phyloP scores from a whole-genome alignment of 228 moss, liverwort and hornwort species.

The Sphagnum fallax region DNA sequence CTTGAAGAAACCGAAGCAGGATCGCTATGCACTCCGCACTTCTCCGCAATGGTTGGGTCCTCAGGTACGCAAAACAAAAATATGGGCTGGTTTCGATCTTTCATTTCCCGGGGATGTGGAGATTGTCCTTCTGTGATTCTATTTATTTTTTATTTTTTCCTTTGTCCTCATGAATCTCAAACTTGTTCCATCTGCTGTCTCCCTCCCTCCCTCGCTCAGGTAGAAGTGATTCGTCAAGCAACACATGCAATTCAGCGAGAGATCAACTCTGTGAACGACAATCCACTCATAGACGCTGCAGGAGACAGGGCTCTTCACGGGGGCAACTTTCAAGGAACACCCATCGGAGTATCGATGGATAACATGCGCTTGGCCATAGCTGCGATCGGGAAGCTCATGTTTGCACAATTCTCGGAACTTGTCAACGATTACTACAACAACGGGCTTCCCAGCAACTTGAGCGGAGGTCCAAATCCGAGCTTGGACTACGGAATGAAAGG shows the following conservation, averaged over 20 bases:
- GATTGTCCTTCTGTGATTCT: neutral
- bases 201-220: neutral
- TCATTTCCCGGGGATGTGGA: neutral
- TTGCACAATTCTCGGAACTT: constrained; percentile 17
- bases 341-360: constrained; percentile 19
- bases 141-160: neutral
- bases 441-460: constrained; percentile 12
- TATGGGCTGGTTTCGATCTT: neutral
- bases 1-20: constrained; percentile 19
- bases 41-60: constrained; percentile 18
- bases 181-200: neutral
- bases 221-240: constrained; percentile 12
- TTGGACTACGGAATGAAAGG: constrained; percentile 15
- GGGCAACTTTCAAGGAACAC: constrained; percentile 18
- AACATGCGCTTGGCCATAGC: constrained; percentile 17
- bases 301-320: constrained; percentile 15
- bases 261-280: constrained; percentile 20
- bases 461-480: constrained; percentile 14
- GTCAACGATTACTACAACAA: constrained; percentile 15
- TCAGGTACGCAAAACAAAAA: neutral
- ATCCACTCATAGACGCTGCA: constrained; percentile 15
- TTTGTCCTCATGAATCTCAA: neutral
- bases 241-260: constrained; percentile 13
- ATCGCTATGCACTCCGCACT: constrained; percentile 14
- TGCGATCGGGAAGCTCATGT: constrained; percentile 18